phyloP scores from a whole-genome alignment of 495 filamentous ascomycete species.

The Bathelium albidoporum region DNA sequence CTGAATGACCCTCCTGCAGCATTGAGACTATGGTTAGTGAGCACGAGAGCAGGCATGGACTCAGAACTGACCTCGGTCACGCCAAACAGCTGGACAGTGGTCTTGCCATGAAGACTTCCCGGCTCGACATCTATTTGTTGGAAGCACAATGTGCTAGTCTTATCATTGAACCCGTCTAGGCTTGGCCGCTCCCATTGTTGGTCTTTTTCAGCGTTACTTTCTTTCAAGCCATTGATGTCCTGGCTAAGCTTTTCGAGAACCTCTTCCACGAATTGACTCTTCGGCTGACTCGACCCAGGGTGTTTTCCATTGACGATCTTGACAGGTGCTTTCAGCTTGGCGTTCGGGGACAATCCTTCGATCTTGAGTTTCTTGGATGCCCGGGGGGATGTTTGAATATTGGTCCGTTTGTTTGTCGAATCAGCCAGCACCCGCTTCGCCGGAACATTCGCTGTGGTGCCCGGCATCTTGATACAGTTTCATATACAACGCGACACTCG shows the following conservation, averaged over 20 bases:
- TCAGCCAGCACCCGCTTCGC: conserved; percentile 52
- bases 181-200: conserved; percentile 84
- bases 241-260: conserved; percentile 91
- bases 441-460: conserved; percentile 39
- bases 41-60: conserved; percentile 8
- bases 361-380: conserved; percentile 70
- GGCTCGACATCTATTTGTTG: conserved; percentile 96
- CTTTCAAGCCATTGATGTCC: conserved; percentile 73
- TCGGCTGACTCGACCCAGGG: conserved; percentile 68
- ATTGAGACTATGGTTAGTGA: conserved; percentile 30
- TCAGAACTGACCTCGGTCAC: conserved; percentile 64
- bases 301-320: conserved; percentile 47
- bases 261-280: conserved; percentile 87
- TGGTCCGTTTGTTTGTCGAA: conserved; percentile 42
- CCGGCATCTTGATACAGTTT: conserved; percentile 34
- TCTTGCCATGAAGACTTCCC: conserved; percentile 58
- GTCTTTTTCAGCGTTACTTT: conserved; percentile 80
- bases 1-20: conserved; percentile 59
- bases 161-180: conserved; percentile 61
- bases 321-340: conserved; percentile 46
- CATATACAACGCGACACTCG: not conserved
- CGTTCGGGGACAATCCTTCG: conserved; percentile 46
- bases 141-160: conserved; percentile 65
- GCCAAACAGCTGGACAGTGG: conserved; percentile 81
- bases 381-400: conserved; percentile 39